Evolutionary conservation across 176 grass and related monocot species (phyloP).

Genomic region (Carex littledalei): DNA sequence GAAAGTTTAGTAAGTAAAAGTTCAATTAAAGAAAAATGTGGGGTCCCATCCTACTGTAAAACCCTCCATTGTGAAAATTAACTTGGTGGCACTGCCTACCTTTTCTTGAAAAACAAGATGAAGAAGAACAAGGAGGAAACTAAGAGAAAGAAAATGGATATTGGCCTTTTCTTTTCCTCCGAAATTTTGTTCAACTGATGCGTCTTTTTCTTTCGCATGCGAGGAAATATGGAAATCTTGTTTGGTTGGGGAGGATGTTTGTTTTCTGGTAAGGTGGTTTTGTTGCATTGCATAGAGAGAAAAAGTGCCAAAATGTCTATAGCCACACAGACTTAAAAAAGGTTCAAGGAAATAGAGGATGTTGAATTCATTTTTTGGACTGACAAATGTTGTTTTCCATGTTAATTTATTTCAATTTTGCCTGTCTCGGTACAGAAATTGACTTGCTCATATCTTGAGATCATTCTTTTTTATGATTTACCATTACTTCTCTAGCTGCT

Average conservation of each 20-base stretch:
- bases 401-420: neutral
- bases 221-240: constrained; percentile 3
- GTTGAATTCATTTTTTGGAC: neutral
- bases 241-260: neutral
- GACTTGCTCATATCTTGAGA: neutral
- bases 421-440: neutral
- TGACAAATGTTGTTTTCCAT: neutral
- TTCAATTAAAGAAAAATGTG: constrained; percentile 16
- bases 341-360: constrained; percentile 9
- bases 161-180: constrained; percentile 4
- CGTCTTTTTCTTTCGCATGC: neutral
- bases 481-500: neutral
- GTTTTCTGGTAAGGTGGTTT: neutral
- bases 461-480: neutral
- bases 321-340: neutral
- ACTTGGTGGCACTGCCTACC: neutral
- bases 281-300: neutral
- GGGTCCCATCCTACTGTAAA: neutral
- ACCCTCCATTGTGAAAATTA: constrained; percentile 3
- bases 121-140: constrained; percentile 6
- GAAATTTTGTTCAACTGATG: constrained; percentile 6
- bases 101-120: constrained; percentile 1
- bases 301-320: neutral
- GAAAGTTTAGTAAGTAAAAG: constrained; percentile 6
- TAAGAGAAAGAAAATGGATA: neutral